phyloP scores from a whole-genome alignment of 1,284 basidiomycete genomes.

The Hypsizygus ulmarius region DNA sequence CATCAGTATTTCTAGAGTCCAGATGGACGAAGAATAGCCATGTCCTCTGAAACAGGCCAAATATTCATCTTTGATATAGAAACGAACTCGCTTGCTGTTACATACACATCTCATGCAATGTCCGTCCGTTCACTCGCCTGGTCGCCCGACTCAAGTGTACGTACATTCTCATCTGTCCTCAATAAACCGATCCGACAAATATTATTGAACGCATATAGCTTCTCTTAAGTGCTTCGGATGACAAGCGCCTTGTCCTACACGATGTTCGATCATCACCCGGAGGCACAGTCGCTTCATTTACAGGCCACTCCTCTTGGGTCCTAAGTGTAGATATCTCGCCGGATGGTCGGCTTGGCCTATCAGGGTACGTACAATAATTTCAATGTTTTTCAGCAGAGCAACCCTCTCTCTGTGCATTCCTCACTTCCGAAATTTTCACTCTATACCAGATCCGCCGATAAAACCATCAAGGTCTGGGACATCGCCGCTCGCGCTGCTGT shows the following conservation, averaged over 20 bases:
- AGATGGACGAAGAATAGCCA: conserved; percentile 74
- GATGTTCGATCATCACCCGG: conserved; percentile 74
- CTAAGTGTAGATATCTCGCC: conserved; percentile 76
- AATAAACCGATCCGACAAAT: background rate
- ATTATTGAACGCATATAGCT: conserved; percentile 45
- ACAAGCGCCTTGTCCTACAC: conserved; percentile 82
- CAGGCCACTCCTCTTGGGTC: conserved; percentile 87
- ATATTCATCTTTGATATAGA: conserved; percentile 79
- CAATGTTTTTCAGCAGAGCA: too few relatives aligned
- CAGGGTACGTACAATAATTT: conserved; percentile 57
- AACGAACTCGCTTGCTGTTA: conserved; percentile 57
- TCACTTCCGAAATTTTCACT: background rate
- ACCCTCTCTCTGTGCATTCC: background rate
- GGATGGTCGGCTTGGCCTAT: conserved; percentile 73
- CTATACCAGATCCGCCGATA: conserved; percentile 70
- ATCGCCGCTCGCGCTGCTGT: conserved; percentile 74
- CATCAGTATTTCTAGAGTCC: conserved; percentile 58
- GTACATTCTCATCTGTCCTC: conserved; percentile 16
- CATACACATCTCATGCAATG: conserved; percentile 85
- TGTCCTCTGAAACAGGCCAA: conserved; percentile 79
- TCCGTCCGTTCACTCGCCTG: conserved; percentile 79
- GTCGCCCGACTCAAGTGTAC: conserved; percentile 70
- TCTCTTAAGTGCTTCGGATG: conserved; percentile 82
- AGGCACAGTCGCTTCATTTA: conserved; percentile 77
- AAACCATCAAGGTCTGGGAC: conserved; percentile 87